A percentile compares a stretch with the other conserved stretches of the same genome.
Evolutionary conservation across 345 rosid species (phyloP).

Genomic region (Draba incana): DNA sequence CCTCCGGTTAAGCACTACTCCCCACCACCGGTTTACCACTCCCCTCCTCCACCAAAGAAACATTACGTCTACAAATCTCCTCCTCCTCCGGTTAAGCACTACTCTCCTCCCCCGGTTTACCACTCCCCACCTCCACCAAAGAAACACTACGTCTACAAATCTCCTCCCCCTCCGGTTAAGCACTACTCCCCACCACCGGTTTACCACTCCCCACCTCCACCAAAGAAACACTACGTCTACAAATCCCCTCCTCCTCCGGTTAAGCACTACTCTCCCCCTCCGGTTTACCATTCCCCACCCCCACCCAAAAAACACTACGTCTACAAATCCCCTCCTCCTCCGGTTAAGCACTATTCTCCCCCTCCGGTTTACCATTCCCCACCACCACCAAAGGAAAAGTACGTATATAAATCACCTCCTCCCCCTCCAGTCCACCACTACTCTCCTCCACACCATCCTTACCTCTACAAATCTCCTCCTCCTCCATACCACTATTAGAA

Average conservation of each 20-base stretch:
- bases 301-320: neutral
- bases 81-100: slow-evolving; percentile 40
- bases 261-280: slow-evolving; percentile 29
- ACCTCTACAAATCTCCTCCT: slow-evolving; percentile 43
- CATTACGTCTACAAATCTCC: slow-evolving; percentile 39
- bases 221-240: slow-evolving; percentile 30
- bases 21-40: slow-evolving; percentile 38
- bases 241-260: slow-evolving; percentile 40
- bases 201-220: slow-evolving; percentile 42
- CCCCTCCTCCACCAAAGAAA: slow-evolving; percentile 38
- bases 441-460: slow-evolving; percentile 44
- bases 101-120: slow-evolving; percentile 35
- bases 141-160: slow-evolving; percentile 37
- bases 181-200: slow-evolving; percentile 32
- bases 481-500: slow-evolving; percentile 45
- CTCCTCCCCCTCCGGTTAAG: slow-evolving; percentile 36
- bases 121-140: slow-evolving; percentile 42
- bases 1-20: slow-evolving; percentile 39
- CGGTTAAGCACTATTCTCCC: slow-evolving; percentile 12
- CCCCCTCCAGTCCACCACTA: slow-evolving; percentile 42
- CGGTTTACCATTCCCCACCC: slow-evolving; percentile 23
- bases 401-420: slow-evolving; percentile 30
- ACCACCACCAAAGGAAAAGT: slow-evolving; percentile 18
- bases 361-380: slow-evolving; percentile 26
- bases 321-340: slow-evolving; percentile 33